These are phyloP conservation scores for Saturnispora diversa DNA, from an alignment of 805 yeast species.

Conservation along the genomic window DNA sequence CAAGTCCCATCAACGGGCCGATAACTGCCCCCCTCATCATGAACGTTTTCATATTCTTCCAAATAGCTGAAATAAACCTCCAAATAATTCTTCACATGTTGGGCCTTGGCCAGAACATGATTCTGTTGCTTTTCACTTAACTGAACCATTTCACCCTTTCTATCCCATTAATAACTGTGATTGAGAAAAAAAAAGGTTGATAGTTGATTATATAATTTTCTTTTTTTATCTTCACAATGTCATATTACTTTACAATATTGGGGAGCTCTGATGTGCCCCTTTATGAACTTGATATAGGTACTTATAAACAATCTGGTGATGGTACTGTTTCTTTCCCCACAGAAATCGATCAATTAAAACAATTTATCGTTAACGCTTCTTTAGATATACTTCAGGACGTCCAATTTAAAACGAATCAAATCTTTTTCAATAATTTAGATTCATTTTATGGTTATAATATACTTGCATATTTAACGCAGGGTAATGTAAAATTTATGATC, in stretches of 20 bases:
- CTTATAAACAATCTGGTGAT: conserved; percentile 57
- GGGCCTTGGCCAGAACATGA: conserved; percentile 4
- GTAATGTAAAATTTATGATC: conserved; percentile 74
- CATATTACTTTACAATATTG: conserved; percentile 82
- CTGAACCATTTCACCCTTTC: not conserved
- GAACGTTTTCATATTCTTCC: conserved; percentile 33
- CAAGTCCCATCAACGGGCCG: conserved; percentile 58
- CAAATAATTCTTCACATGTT: conserved; percentile 24
- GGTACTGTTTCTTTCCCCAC: conserved; percentile 59
- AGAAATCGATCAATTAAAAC: conserved; percentile 70
- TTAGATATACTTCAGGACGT: conserved; percentile 85
- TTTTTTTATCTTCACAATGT: conserved; percentile 25
- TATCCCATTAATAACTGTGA: no score
- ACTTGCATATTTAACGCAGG: conserved; percentile 83
- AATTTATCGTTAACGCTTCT: conserved; percentile 82
- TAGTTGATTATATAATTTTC: no score
- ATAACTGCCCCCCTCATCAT: conserved; percentile 24
- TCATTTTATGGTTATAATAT: conserved; percentile 74
- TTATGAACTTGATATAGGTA: conserved; percentile 80
- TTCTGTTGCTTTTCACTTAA: conserved; percentile 3
- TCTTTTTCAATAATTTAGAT: conserved; percentile 73
- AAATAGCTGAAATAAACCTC: conserved; percentile 43
- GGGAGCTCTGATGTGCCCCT: conserved; percentile 83
- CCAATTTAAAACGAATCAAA: conserved; percentile 65
- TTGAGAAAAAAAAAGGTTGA: no score